Evolutionary conservation across 2,329 filamentous ascomycete species (phyloP), one percentile per base, ranked within the genome.

Genomic region (Colletotrichum sp.): DNA sequence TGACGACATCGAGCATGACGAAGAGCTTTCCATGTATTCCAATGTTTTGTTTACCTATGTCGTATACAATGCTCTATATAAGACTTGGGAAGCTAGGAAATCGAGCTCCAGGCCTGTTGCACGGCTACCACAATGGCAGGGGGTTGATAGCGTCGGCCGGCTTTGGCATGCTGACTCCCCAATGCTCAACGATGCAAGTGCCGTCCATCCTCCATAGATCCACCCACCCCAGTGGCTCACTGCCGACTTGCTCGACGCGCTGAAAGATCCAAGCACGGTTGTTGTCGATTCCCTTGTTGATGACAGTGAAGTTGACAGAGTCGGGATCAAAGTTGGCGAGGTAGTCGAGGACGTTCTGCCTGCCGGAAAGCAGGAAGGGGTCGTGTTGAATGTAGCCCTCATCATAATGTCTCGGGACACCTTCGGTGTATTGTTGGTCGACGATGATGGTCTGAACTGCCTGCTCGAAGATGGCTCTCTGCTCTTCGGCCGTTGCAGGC

Each of bases 341-440:
- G 13, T 38, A 63, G 18, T 68, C 65, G 10, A 69, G 7, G 3
- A 43, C 32, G 30, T 34, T 64, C n/a, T 64, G 43, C 14, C 59
- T 48, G 14, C 71, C 59, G 7, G 38, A 69, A 14, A 69, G n/a
- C 7, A 67, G 48, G 13, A 59, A 58, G 28, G 75, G 63, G 24
- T 59, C 70, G 75, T 76, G 66, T 21, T 71, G 74, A 14, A 76
- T 68, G 66, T 71, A 74, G n/a, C 48, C 63, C 26, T 74, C 67
- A 10, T 67, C 64, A 14, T 55, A 63, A 34, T 63, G 34, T 26
- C 61, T 43, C 7, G 32, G 30, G 21, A 63, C 32, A 34, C 61
- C 61, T 14, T 63, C 61, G 30, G n/a, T 16, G 4, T 63, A 67
- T 9, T 18, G 28, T 8, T 67, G 64, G 26, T 67, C 64, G 28